Percentiles rank a stretch among this genome's conserved stretches.
Conservation (phyloP, 106 monocot species). For the Dendrobium nobile region DNA sequence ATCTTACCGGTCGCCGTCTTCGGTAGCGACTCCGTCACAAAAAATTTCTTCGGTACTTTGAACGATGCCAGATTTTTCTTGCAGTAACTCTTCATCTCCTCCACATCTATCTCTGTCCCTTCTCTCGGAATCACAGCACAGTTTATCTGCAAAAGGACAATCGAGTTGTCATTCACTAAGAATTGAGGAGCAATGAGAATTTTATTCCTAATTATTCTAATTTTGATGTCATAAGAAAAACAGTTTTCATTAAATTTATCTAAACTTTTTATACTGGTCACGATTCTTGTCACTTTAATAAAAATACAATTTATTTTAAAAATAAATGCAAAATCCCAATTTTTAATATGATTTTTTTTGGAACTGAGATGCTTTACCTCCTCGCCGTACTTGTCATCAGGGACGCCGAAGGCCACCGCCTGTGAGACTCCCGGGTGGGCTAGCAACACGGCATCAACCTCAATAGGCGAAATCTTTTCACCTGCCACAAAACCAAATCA, state of each 20-base stretch:
- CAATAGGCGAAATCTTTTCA: slow-evolving; percentile 96
- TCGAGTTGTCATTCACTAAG: neutral
- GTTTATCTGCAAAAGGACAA: slow-evolving; percentile 38
- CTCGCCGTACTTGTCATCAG: slow-evolving; percentile 86
- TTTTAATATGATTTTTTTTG: neutral
- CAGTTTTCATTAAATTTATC: too few relatives aligned
- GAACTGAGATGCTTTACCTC: slow-evolving; percentile 31
- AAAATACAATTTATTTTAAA: neutral
- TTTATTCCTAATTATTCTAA: neutral
- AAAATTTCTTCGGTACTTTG: slow-evolving; percentile 87
- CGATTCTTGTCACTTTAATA: neutral
- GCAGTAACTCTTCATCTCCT: slow-evolving; percentile 51
- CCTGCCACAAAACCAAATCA: slow-evolving; percentile 21
- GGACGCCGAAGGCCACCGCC: slow-evolving; percentile 91
- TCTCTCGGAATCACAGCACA: slow-evolving; percentile 77
- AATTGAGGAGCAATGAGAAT: neutral
- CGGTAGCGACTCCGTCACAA: slow-evolving; percentile 57
- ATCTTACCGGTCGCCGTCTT: slow-evolving; percentile 96
- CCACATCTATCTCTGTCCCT: slow-evolving; percentile 34
- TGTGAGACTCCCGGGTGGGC: slow-evolving; percentile 64
- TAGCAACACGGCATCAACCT: slow-evolving; percentile 86
- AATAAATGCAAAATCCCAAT: too few relatives aligned
- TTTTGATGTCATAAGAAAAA: too few relatives aligned
- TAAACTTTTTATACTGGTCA: neutral
- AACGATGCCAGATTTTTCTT: slow-evolving; percentile 77